Percentiles rank a stretch among this genome's conserved stretches.
Evolutionary conservation across 2,329 filamentous ascomycete species (phyloP).

Genomic region (Sporothrix curviconia): DNA sequence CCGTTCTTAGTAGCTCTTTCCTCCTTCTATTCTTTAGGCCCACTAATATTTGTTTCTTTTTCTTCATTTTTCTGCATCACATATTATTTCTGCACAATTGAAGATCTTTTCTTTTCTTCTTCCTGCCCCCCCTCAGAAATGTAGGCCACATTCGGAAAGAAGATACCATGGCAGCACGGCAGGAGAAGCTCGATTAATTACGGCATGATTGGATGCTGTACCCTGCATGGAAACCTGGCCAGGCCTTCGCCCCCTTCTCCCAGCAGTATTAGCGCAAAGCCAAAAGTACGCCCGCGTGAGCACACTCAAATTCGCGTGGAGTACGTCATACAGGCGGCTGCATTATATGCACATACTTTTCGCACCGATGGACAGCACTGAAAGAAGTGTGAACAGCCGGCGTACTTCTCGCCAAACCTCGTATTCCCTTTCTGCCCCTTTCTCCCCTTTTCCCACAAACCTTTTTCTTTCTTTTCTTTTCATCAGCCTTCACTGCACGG

Average conservation of each 20-base stretch:
- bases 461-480: too few species aligned
- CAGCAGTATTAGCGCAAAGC: slow-evolving; percentile 3
- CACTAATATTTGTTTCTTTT: background rate
- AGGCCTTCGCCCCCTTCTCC: background rate
- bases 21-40: background rate
- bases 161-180: too few species aligned
- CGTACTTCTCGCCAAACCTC: background rate
- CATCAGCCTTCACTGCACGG: too few species aligned
- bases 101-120: too few species aligned
- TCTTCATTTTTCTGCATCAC: too few species aligned
- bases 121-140: too few species aligned
- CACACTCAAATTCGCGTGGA: background rate
- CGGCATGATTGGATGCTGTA: background rate
- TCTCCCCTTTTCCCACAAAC: background rate
- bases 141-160: too few species aligned
- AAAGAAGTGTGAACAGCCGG: background rate
- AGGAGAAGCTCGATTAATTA: too few species aligned
- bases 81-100: too few species aligned
- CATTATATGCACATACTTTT: background rate
- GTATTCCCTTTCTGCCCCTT: background rate
- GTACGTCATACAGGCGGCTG: background rate
- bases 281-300: background rate
- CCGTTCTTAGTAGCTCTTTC: background rate
- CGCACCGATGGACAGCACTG: too few species aligned
- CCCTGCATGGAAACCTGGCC: background rate